Base-by-base conservation (phyloP, 169 alveolate species). In the Fabrea salina region DNA sequence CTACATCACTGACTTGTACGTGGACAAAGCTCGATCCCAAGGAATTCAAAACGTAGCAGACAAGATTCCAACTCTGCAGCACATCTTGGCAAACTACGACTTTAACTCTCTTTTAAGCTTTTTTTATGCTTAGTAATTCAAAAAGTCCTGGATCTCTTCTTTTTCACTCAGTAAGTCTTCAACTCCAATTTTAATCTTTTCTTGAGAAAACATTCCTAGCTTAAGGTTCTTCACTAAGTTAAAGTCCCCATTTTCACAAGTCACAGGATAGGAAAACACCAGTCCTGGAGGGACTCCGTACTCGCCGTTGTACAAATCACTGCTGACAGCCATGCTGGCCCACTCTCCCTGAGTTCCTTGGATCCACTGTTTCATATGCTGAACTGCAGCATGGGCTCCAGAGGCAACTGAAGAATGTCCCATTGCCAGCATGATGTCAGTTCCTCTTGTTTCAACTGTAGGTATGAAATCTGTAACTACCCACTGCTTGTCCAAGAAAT, bases 381-480 rank as follows among this genome's bases (percentile, higher is more conserved):
- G 94, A 51, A 86, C 79, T 47, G 87, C 89, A 25, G 97, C 96
- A 49, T 68, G 83, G 0, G 97, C 97, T n/a, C 95, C 97, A 33
- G 92, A 79, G 37, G 91, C 88, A 39, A 94, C 93, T 4, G 94
- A 83, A 4, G 95, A 83, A 37, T 82, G 77, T 40, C 85, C 86
- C 68, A 89, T 89, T 0, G 84, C 92, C n/a, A 81, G 56, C 30
- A 93, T 81, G 54, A 93, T 87, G 66, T 85, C 94, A 41, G 92
- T 94, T 57, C 97, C 96, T 72, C 97, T 77, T 75, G 86, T 89
- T 79, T 88, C 86, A 2, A 93, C 92, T 82, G 70, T 11, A 11
- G 53, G 53, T 8, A 37, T 11, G 33, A 54, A 54, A 7, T 54
- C 67, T 16, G 11, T 54, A 13, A 13, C 33, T 8, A 11, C 8